Conservation (phyloP, 108 stramenopile species). For the Fragilaria crotonensis region DNA sequence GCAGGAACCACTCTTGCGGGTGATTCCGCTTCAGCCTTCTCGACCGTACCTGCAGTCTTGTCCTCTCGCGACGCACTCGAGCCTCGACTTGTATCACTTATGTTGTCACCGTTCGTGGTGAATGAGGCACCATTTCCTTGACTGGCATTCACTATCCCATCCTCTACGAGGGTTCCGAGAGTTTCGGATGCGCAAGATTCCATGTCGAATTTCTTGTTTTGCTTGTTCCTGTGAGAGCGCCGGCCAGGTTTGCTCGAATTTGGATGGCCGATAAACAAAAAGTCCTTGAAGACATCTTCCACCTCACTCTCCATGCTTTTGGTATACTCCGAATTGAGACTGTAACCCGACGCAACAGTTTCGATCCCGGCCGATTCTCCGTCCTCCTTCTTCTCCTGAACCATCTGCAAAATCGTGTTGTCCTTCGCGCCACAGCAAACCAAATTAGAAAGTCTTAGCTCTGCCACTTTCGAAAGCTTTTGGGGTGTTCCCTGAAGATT, state of each 20-base stretch:
- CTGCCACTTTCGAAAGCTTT: background rate
- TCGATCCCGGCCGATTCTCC: too few relatives aligned
- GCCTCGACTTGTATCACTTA: background rate
- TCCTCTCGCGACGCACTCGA: background rate
- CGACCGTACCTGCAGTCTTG: background rate
- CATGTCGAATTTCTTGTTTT: constrained; percentile 4
- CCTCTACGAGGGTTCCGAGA: too few relatives aligned
- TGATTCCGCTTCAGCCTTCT: background rate
- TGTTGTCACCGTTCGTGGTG: background rate
- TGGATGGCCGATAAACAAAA: constrained; percentile 43
- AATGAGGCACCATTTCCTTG: background rate
- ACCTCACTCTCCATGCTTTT: constrained; percentile 51
- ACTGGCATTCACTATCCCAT: too few relatives aligned
- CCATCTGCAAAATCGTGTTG: background rate
- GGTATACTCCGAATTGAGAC: constrained; percentile 25
- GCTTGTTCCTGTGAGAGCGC: constrained; percentile 18
- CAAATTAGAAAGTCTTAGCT: background rate
- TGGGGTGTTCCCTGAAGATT: background rate
- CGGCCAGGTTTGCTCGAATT: constrained; percentile 27
- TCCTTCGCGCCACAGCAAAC: background rate
- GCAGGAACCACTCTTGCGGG: background rate
- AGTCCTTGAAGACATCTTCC: constrained; percentile 51
- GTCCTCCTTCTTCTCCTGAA: background rate
- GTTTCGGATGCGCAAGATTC: too few relatives aligned
- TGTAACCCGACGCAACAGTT: constrained; percentile 9